These are phyloP conservation scores for Acanthamoeba healyi DNA, from an alignment of 208 protist genomes.

Conservation along the genomic window DNA sequence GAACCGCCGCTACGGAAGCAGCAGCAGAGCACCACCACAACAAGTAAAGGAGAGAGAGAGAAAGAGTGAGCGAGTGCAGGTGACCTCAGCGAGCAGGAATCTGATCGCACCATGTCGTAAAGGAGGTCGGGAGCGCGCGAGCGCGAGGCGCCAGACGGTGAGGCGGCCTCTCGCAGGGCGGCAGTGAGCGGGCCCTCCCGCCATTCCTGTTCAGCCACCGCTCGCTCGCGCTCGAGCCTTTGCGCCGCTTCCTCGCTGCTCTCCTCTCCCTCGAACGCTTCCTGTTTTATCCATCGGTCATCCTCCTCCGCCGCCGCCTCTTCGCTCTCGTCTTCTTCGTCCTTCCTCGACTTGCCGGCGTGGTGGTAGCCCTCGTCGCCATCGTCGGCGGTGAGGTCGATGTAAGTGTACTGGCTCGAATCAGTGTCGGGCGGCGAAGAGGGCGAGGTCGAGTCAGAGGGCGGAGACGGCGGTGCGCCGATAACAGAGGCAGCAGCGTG, in stretches of 20 bases:
- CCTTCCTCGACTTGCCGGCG: no score
- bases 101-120: not conserved
- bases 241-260: no score
- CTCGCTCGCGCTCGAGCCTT: not conserved
- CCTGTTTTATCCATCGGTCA: no score
- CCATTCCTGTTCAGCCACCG: not conserved
- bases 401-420: not conserved
- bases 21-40: no score
- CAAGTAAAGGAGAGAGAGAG: not conserved
- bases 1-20: not conserved
- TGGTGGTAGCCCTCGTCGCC: not conserved
- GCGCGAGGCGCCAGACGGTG: no score
- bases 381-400: not conserved
- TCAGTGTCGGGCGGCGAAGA: not conserved
- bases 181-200: not conserved
- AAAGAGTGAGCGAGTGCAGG: not conserved
- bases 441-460: not conserved
- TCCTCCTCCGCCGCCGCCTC: not conserved
- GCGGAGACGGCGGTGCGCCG: not conserved
- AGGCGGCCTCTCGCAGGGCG: not conserved
- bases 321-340: not conserved
- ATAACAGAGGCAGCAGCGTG: not conserved
- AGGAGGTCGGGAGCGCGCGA: not conserved
- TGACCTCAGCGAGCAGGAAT: no score
- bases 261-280: no score